These are phyloP conservation scores for Sclerotinia borealis DNA, from an alignment of 2,329 filamentous ascomycete genomes.

Conservation along the genomic window DNA sequence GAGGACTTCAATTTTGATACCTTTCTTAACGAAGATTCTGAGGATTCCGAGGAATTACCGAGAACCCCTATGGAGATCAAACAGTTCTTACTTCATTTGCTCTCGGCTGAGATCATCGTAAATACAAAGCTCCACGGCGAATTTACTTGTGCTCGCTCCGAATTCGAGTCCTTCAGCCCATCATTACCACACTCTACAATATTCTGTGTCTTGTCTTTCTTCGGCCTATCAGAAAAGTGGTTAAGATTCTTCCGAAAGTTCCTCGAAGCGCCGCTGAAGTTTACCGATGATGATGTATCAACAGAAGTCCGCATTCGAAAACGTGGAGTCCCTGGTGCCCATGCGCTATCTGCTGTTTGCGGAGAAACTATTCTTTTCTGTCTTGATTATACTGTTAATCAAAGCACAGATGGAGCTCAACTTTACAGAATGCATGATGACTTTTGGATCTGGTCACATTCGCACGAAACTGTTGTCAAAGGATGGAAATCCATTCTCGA, in stretches of 20 bases:
- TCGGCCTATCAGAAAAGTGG: slow-evolving; percentile 53
- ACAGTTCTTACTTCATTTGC: slow-evolving; percentile 50
- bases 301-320: slow-evolving; percentile 41
- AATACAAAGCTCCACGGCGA: slow-evolving; percentile 43
- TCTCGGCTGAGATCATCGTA: slow-evolving; percentile 50
- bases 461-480: slow-evolving; percentile 45
- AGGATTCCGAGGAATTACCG: slow-evolving; percentile 11
- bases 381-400: slow-evolving; percentile 60
- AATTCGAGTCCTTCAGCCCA: slow-evolving; percentile 52
- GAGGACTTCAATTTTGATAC: too few species aligned
- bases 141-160: slow-evolving; percentile 51
- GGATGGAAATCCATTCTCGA: slow-evolving; percentile 54
- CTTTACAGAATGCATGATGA: slow-evolving; percentile 61
- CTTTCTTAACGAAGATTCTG: slow-evolving; percentile 15
- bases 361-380: slow-evolving; percentile 58
- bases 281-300: slow-evolving; percentile 45
- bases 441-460: slow-evolving; percentile 58
- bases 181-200: slow-evolving; percentile 57
- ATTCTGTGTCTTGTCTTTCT: slow-evolving; percentile 48
- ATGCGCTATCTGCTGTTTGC: slow-evolving; percentile 53
- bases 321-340: slow-evolving; percentile 54
- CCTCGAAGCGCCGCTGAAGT: slow-evolving; percentile 53
- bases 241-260: slow-evolving; percentile 54
- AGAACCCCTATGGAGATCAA: slow-evolving; percentile 43
- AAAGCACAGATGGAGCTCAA: slow-evolving; percentile 45